Percentiles rank a stretch among this genome's conserved stretches.
Conservation (phyloP, 768 basidiomycete genomes). For the Paxillus ammoniavirescens region DNA sequence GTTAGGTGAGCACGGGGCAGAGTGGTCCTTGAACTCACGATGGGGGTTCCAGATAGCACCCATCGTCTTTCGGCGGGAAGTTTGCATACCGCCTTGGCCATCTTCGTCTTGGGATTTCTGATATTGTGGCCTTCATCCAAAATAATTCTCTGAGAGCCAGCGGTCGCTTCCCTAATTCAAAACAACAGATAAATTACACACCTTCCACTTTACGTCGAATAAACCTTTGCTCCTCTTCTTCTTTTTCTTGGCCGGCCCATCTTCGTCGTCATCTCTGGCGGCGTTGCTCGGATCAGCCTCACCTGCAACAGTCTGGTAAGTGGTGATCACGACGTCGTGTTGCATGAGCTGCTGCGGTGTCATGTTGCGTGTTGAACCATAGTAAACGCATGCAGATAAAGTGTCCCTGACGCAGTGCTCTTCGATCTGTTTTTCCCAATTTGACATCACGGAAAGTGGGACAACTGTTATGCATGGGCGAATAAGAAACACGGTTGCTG, state of each 20-base stretch:
- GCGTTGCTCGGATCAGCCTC: constrained; percentile 40
- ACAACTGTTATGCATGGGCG: constrained; percentile 46
- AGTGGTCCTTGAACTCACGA: constrained; percentile 50
- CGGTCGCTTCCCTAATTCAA: neutral
- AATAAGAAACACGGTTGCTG: neutral
- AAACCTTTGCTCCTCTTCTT: constrained; percentile 58
- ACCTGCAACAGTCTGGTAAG: constrained; percentile 68
- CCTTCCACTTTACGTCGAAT: constrained; percentile 82
- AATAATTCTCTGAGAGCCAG: constrained; percentile 56
- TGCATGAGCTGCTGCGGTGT: constrained; percentile 56
- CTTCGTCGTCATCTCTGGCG: constrained; percentile 17
- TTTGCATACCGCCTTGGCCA: constrained; percentile 64
- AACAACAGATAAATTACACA: constrained; percentile 21
- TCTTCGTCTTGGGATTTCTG: constrained; percentile 85
- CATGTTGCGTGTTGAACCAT: constrained; percentile 64
- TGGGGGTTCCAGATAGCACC: constrained; percentile 84
- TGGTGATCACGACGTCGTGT: constrained; percentile 81
- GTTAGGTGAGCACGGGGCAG: neutral
- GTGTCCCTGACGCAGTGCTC: constrained; percentile 63
- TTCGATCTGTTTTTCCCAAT: constrained; percentile 83
- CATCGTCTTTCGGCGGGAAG: constrained; percentile 73
- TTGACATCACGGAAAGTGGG: constrained; percentile 81
- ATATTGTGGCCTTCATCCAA: constrained; percentile 90
- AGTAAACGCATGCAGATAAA: constrained; percentile 63
- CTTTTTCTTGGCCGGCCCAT: constrained; percentile 45